A percentile compares a stretch with the other conserved stretches of the same genome.
phyloP scores from a whole-genome alignment of 805 yeast species.

The Maudiozyma saulgeensis region DNA sequence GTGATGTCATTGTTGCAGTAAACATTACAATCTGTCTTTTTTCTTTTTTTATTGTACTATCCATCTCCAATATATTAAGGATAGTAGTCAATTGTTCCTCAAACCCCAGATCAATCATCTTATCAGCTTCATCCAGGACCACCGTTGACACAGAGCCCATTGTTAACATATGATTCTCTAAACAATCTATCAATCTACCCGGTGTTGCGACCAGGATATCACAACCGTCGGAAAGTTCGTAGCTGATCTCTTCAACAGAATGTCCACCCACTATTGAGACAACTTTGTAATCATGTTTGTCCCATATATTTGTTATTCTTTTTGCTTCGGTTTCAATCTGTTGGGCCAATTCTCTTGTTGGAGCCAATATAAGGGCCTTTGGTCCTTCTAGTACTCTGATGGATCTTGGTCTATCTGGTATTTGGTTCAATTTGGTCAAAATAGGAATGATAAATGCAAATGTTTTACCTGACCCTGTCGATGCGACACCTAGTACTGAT shows the following conservation, averaged over 20 bases:
- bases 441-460: conserved; percentile 73
- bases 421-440: conserved; percentile 41
- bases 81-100: conserved; percentile 67
- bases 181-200: conserved; percentile 75
- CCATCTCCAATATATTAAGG: conserved; percentile 29
- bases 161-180: conserved; percentile 56
- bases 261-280: conserved; percentile 86
- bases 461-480: conserved; percentile 95
- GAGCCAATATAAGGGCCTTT: conserved; percentile 68
- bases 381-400: conserved; percentile 52
- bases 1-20: conserved; percentile 83
- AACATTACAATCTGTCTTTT: conserved; percentile 67
- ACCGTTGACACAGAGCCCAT: conserved; percentile 55
- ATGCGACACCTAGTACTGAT: conserved; percentile 85
- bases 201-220: conserved; percentile 90
- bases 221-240: conserved; percentile 48
- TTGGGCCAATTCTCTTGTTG: conserved; percentile 88
- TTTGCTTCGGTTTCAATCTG: conserved; percentile 67
- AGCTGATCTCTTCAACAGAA: conserved; percentile 62
- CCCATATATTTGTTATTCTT: conserved; percentile 36
- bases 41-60: conserved; percentile 32
- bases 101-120: conserved; percentile 93
- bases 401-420: conserved; percentile 37
- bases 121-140: conserved; percentile 88
- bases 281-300: conserved; percentile 23